These are phyloP conservation scores for Cotoneaster glaucophyllus DNA, from an alignment of 306 rosid genomes.

Conservation along the genomic window DNA sequence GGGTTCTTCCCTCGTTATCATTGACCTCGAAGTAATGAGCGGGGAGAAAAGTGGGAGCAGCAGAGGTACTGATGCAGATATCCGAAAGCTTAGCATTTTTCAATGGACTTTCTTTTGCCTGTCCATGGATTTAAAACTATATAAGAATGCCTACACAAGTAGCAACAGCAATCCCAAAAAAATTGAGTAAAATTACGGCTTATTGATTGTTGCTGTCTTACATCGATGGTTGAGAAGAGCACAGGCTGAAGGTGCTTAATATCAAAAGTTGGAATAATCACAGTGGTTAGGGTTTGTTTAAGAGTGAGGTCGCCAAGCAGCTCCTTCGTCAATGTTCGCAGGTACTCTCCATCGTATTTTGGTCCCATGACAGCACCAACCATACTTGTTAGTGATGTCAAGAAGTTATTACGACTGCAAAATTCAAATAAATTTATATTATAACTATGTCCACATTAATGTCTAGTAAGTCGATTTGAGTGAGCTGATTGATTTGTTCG, in stretches of 20 bases:
- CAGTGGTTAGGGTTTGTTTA: conserved; percentile 29
- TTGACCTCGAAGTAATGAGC: conserved; percentile 28
- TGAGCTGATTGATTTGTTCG: no score
- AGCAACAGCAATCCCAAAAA: neutral
- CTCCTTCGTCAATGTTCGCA: conserved; percentile 12
- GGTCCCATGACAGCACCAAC: conserved; percentile 23
- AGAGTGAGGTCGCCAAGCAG: conserved; percentile 34
- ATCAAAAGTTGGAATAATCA: conserved; percentile 37
- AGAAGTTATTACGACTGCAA: neutral
- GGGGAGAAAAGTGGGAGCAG: conserved; percentile 41
- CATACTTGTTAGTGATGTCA: conserved; percentile 4
- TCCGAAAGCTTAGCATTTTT: conserved; percentile 35
- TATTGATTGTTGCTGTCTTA: neutral
- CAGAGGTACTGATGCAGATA: conserved; percentile 38
- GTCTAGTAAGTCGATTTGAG: no score
- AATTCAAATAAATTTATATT: neutral
- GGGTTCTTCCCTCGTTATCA: conserved; percentile 11
- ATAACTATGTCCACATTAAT: neutral
- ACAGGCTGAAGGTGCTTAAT: conserved; percentile 40
- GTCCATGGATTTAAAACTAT: neutral
- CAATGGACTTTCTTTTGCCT: conserved; percentile 28
- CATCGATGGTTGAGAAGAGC: conserved; percentile 35
- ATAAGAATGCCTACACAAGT: neutral
- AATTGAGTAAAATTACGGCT: neutral
- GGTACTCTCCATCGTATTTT: conserved; percentile 36